phyloP scores from a whole-genome alignment of 2,329 filamentous ascomycete genomes.

The Thelonectria discophora region DNA sequence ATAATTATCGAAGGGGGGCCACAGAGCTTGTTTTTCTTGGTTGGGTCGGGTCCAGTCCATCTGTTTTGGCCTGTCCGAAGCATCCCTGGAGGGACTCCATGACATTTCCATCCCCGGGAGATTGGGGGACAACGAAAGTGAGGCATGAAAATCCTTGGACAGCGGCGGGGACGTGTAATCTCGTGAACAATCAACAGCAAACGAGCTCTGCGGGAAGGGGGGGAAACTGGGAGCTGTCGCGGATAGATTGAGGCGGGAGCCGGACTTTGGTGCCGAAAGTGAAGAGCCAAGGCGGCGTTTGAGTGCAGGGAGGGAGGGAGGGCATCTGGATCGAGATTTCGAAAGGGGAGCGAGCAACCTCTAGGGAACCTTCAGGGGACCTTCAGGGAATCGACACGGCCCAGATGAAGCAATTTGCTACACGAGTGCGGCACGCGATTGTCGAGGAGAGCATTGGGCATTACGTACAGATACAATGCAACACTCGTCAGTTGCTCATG shows the following conservation, averaged over 20 bases:
- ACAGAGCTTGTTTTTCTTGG: conserved; percentile 20
- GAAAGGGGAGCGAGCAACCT: neutral
- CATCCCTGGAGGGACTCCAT: neutral
- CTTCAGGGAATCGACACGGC: too few relatives aligned
- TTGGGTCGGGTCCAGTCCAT: too few relatives aligned
- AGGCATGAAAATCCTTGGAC: too few relatives aligned
- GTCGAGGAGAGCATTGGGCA: too few relatives aligned
- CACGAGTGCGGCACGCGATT: too few relatives aligned
- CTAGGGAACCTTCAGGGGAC: too few relatives aligned
- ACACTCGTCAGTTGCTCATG: neutral
- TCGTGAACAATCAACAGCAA: neutral
- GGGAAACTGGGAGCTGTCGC: neutral
- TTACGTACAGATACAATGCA: too few relatives aligned
- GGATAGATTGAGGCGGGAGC: neutral
- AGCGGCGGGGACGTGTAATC: neutral
- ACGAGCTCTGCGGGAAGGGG: neutral
- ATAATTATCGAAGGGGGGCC: conserved; percentile 22
- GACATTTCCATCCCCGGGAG: neutral
- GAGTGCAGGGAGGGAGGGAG: neutral
- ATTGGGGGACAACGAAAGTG: neutral
- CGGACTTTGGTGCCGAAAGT: too few relatives aligned
- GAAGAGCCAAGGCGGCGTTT: neutral
- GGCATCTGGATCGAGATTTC: neutral
- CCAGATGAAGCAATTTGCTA: neutral
- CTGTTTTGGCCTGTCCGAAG: neutral